phyloP scores from a whole-genome alignment of 2,329 filamentous ascomycete species.

The Aspergillus ochraceoroseus region DNA sequence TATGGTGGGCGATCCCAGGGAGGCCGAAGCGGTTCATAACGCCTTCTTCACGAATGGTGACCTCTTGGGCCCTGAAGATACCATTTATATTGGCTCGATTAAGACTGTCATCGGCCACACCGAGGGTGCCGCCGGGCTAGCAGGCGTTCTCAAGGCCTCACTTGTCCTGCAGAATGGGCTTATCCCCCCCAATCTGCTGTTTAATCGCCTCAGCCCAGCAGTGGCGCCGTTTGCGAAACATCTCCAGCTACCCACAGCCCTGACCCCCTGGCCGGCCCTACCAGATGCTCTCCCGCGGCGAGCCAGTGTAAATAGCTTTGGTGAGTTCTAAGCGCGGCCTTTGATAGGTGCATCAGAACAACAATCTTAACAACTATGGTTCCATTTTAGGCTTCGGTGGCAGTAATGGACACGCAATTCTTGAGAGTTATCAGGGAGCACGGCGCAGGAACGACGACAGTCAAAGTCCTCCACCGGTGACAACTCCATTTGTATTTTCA shows the following conservation, averaged over 20 bases:
- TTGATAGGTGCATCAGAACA: no score
- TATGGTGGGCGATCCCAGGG: constrained; percentile 7
- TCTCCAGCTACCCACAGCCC: not conserved
- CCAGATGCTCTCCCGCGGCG: no score
- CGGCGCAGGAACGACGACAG: not conserved
- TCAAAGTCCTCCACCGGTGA: not conserved
- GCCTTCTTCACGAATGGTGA: not conserved
- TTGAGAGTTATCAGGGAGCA: not conserved
- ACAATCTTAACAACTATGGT: not conserved
- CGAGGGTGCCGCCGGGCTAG: constrained; percentile 9
- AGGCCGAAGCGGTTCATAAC: constrained; percentile 1
- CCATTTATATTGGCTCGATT: constrained; percentile 6
- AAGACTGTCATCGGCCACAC: constrained; percentile 11
- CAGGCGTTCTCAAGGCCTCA: constrained; percentile 6
- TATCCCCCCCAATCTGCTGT: constrained; percentile 1
- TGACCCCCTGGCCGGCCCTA: constrained; percentile 1
- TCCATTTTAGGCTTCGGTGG: constrained; percentile 12
- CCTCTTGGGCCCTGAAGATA: no score
- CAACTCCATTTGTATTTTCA: not conserved
- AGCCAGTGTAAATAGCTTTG: no score
- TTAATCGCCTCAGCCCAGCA: constrained; percentile 2
- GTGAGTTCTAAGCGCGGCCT: no score
- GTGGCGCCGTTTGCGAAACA: not conserved
- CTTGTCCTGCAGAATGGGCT: constrained; percentile 1
- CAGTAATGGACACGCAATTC: constrained; percentile 2